Evolutionary conservation across 2,329 filamentous ascomycete genomes (phyloP), one percentile per base, ranked within the genome.

Genomic region (Lithohypha guttulata): DNA sequence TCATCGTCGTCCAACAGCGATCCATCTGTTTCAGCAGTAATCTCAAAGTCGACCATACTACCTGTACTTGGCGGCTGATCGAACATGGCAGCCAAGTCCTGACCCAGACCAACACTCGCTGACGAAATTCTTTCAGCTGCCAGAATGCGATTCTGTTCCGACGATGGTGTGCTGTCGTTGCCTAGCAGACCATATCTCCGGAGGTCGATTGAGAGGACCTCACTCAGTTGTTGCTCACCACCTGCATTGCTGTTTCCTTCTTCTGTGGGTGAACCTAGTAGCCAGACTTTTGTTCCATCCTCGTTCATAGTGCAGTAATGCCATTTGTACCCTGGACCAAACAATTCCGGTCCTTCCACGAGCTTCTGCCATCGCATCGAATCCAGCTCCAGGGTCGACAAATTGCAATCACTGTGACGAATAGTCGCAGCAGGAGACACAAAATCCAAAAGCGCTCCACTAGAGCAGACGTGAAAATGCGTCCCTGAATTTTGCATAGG

Each of bases 261-360:
- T 27, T 94, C 85, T 3, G 83, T 80, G 2, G 83, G 83, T 53
- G 86, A 95, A 6, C 91, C 91, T n/a, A 98, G 71, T 17, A 98
- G 69, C 87, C 91, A 98, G 6, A 86, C 91, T 57, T 93, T 94
- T 5, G 91, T 95, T 4, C 89, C 89, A 52, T 93, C 84, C 44
- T 91, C 80, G 56, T 95, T 93, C 62, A 95, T 82, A 2, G 86
- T 93, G 59, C 91, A 96, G 57, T 98, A 98, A 59, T 96, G 89
- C 91, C 91, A 98, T 43, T 89, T 77, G 59, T 91, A 96, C n/a
- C 82, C 84, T 0, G 78, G 69, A 51, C 83, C 83, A 63, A 95
- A 98, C 22, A 98, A 80, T 56, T 98, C 91, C 34, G 84, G 81
- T 3, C 91, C 91, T 54, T 95, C 89, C 1, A 89, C 91, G 13